Base-by-base conservation (phyloP, 2,329 filamentous ascomycete genomes). In the Colletotrichum euphorbiae region DNA sequence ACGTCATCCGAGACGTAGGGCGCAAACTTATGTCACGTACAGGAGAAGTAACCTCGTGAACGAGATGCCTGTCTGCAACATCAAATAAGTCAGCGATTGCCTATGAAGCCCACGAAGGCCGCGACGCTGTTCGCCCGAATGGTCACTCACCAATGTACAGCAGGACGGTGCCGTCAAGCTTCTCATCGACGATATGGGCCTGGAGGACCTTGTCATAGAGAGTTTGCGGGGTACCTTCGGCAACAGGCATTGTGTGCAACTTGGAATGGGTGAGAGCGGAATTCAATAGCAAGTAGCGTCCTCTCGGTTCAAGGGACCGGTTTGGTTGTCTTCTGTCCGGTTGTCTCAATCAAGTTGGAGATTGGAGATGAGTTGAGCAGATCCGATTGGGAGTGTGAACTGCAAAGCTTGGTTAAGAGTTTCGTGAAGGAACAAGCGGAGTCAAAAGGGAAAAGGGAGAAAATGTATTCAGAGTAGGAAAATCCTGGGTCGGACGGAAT, bases 201-300 rank as follows among this genome's bases (percentile, higher is more conserved):
- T 93, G 89, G 76, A 98, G 91, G 81, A 98, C 94, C 90, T 98
- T 98, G 87, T 98, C 95, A 83, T 98, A 98, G 77, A 98, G 87
- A 74, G 94, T 97, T 81, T 90, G 90, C 62, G 93, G 93, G 72
- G 85, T 87, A 79, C 85, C 84, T 73, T 91, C 89, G 74, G 88
- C 88, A 77, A 85, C 87, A 78, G 93, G 93, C 93, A 97, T 97
- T 75, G 79, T 89, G 84, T 75, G 46, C 31, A 13, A 67, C 60
- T 67, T 38, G 51, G 21, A 40, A 15, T 2, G 28, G 28, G 46
- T 12, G 31, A 38, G 48, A 36, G 24, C 31, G 21, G 15, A 54
- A 46, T 36, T 15, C 52, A 50, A 54, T 31, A 24, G 46, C 59
- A 58, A 43, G 28, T 51, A 63, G 46, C 36, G 59, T 45, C 52